phyloP scores from a whole-genome alignment of 225 moss, liverwort and hornwort genomes.

The Polytrichum formosum region DNA sequence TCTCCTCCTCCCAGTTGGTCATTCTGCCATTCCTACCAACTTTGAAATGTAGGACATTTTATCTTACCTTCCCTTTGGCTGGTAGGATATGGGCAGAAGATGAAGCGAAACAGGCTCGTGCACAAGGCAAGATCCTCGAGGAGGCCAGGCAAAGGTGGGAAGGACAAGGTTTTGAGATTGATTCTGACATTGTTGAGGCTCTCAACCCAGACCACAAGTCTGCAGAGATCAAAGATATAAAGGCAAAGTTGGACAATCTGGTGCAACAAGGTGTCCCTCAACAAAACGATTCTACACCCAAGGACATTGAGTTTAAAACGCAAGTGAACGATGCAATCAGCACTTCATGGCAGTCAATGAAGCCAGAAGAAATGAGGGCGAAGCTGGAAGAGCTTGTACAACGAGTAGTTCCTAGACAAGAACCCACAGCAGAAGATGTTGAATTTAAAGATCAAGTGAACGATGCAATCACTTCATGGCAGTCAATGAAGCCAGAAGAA shows the following conservation, averaged over 20 bases:
- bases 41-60: neutral
- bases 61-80: neutral
- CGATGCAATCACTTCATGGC: constrained; percentile 15
- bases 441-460: constrained; percentile 31
- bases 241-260: constrained; percentile 27
- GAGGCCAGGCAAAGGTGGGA: constrained; percentile 54
- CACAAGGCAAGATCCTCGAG: constrained; percentile 55
- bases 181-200: constrained; percentile 37
- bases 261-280: constrained; percentile 28
- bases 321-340: constrained; percentile 28
- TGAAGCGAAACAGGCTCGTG: constrained; percentile 69
- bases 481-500: constrained; percentile 38
- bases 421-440: constrained; percentile 32
- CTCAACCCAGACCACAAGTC: constrained; percentile 28
- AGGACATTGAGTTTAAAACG: constrained; percentile 31
- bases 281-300: constrained; percentile 25
- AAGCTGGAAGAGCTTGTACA: constrained; percentile 31
- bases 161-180: constrained; percentile 45
- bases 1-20: neutral
- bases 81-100: constrained; percentile 73
- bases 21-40: neutral
- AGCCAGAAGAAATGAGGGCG: constrained; percentile 28
- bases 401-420: constrained; percentile 29
- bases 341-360: constrained; percentile 30
- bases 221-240: constrained; percentile 17